phyloP scores from a whole-genome alignment of 306 rosid genomes.

The Albizia julibrissin region DNA sequence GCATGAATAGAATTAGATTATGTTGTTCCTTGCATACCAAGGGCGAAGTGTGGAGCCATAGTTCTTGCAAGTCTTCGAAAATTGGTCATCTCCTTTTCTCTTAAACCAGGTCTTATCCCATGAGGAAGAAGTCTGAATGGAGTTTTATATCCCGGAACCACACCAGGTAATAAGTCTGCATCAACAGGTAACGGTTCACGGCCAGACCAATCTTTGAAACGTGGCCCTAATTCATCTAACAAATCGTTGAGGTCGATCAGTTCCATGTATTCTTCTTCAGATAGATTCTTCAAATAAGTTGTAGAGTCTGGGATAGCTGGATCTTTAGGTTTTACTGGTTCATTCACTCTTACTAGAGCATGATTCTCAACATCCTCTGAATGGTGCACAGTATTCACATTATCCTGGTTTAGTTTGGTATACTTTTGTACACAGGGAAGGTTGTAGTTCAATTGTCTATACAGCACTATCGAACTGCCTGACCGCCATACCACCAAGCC shows the following conservation, averaged over 20 bases:
- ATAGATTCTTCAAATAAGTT: slow-evolving; percentile 54
- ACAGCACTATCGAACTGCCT: slow-evolving; percentile 79
- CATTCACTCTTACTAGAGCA: slow-evolving; percentile 25
- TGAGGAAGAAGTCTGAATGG: slow-evolving; percentile 85
- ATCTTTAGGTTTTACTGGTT: slow-evolving; percentile 34
- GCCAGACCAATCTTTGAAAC: slow-evolving; percentile 88
- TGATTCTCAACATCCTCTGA: slow-evolving; percentile 34
- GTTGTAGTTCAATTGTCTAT: slow-evolving; percentile 80
- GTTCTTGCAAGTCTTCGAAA: slow-evolving; percentile 77
- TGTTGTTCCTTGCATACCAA: slow-evolving; percentile 58
- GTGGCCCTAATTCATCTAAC: slow-evolving; percentile 89
- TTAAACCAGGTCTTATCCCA: slow-evolving; percentile 58
- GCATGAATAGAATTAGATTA: slow-evolving; percentile 34
- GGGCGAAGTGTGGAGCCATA: slow-evolving; percentile 89
- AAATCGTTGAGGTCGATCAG: slow-evolving; percentile 64
- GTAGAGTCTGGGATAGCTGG: slow-evolving; percentile 38
- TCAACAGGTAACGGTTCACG: slow-evolving; percentile 90
- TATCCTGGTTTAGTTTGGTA: slow-evolving; percentile 34
- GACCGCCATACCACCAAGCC: slow-evolving; percentile 94
- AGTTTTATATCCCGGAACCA: slow-evolving; percentile 67
- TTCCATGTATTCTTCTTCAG: slow-evolving; percentile 58
- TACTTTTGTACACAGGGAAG: slow-evolving; percentile 69
- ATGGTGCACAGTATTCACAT: slow-evolving; percentile 23
- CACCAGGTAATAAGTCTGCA: slow-evolving; percentile 78
- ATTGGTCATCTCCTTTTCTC: slow-evolving; percentile 64